These are phyloP conservation scores for Microdochium paspali DNA, from an alignment of 2,329 filamentous ascomycete species.

Conservation along the genomic window DNA sequence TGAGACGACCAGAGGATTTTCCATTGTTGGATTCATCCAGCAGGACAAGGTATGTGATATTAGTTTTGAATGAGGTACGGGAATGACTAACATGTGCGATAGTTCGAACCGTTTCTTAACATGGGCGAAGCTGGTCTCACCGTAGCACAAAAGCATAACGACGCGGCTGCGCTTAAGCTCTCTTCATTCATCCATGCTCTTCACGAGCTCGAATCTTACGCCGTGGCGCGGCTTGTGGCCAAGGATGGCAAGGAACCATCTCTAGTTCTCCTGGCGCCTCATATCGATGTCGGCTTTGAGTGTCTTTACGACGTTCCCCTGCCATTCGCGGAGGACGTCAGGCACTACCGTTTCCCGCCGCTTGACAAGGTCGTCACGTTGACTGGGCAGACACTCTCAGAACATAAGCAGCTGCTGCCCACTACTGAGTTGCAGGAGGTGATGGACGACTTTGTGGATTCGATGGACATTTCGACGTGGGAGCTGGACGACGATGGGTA, in stretches of 20 bases:
- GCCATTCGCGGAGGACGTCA: conserved; percentile 87
- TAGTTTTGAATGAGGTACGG: no score
- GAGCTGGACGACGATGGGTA: conserved; percentile 68
- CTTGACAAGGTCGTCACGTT: conserved; percentile 80
- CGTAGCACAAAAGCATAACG: conserved; percentile 66
- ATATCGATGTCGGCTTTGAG: conserved; percentile 70
- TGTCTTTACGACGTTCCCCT: conserved; percentile 83
- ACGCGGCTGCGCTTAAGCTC: conserved; percentile 74
- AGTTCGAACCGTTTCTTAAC: conserved; percentile 78
- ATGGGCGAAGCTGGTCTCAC: conserved; percentile 76
- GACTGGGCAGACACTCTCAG: conserved; percentile 68
- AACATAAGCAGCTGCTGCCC: conserved; percentile 78
- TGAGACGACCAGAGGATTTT: conserved; percentile 64
- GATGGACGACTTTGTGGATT: conserved; percentile 88
- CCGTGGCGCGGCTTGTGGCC: conserved; percentile 72
- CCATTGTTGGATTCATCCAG: conserved; percentile 80
- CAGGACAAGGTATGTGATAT: conserved; percentile 47
- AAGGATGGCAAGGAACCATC: conserved; percentile 76
- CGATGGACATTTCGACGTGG: conserved; percentile 74
- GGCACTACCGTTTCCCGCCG: conserved; percentile 84
- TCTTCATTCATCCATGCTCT: conserved; percentile 87
- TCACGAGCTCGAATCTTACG: conserved; percentile 75
- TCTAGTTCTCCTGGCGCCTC: conserved; percentile 70
- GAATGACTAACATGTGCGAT: conserved; percentile 8
- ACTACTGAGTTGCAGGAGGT: conserved; percentile 62